A percentile compares a stretch with the other conserved stretches of the same genome.
phyloP scores from a whole-genome alignment of 2,329 filamentous ascomycete species.

The Paraconiothyrium sp. region DNA sequence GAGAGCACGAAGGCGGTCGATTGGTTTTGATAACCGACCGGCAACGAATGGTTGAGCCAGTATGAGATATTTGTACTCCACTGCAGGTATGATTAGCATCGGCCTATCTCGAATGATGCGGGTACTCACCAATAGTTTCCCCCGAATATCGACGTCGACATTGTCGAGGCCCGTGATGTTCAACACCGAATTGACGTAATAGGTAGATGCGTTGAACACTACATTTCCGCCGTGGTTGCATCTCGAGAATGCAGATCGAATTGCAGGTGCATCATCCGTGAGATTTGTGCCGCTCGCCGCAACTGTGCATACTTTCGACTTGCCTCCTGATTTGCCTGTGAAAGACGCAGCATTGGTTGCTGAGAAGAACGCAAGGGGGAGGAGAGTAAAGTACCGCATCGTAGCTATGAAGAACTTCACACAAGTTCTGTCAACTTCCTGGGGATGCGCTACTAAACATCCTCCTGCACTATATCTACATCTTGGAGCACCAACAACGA shows the following conservation, averaged over 20 bases:
- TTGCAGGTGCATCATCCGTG: conserved; percentile 40
- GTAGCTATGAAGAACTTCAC: not conserved
- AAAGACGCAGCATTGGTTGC: not conserved
- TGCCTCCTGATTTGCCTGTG: not conserved
- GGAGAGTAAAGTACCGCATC: not conserved
- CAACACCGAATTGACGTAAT: conserved; percentile 34
- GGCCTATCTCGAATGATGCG: not conserved
- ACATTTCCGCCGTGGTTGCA: conserved; percentile 34
- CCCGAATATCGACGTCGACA: conserved; percentile 38
- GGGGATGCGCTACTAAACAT: not conserved
- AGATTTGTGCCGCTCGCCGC: conserved; percentile 28
- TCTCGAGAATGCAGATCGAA: conserved; percentile 34
- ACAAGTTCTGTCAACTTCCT: not conserved
- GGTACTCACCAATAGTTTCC: conserved; percentile 28
- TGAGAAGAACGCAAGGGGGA: not conserved
- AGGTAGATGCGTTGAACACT: conserved; percentile 33
- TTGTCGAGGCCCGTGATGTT: conserved; percentile 36
- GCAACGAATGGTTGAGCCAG: conserved; percentile 29
- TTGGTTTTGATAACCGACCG: conserved; percentile 29
- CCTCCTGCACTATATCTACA: not conserved
- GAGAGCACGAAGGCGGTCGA: conserved; percentile 45
- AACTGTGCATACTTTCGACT: conserved; percentile 26
- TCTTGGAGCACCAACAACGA: too few relatives aligned
- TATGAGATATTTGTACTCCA: conserved; percentile 27
- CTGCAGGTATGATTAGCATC: not conserved